phyloP scores from a whole-genome alignment of 495 filamentous ascomycete genomes.

The Friedmanniomyces endolithicus region DNA sequence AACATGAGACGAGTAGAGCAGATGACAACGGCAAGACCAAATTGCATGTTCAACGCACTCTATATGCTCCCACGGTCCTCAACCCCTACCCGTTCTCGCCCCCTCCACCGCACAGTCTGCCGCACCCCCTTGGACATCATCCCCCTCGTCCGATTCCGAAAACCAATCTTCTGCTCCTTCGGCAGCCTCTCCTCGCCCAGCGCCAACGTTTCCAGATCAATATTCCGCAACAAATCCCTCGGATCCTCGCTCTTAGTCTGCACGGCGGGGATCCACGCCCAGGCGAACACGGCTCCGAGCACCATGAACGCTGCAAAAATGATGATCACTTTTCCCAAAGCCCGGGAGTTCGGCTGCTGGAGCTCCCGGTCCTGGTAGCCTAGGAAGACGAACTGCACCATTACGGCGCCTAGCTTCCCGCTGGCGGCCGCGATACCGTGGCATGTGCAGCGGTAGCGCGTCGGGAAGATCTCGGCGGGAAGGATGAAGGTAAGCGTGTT shows the following conservation, averaged over 20 bases:
- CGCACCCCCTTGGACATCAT: neutral
- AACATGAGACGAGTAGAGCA: no score
- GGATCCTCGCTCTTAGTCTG: slow-evolving; percentile 1
- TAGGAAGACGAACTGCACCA: slow-evolving; percentile 23
- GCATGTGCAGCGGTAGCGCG: slow-evolving; percentile 30
- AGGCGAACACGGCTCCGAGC: neutral
- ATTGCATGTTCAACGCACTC: no score
- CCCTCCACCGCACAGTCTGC: neutral
- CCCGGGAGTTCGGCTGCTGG: neutral
- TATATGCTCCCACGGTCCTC: no score
- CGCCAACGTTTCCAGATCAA: neutral
- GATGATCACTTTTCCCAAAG: neutral
- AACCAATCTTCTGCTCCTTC: neutral
- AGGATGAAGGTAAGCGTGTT: slow-evolving; percentile 50
- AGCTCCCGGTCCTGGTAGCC: neutral
- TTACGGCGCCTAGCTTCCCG: slow-evolving; percentile 33
- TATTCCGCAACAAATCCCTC: neutral
- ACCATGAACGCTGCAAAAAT: slow-evolving; percentile 4
- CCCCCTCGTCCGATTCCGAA: neutral
- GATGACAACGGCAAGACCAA: no score
- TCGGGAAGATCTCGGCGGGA: slow-evolving; percentile 35
- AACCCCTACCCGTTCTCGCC: no score
- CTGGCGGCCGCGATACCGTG: slow-evolving; percentile 35
- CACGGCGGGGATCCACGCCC: slow-evolving; percentile 6
- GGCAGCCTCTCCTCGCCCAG: neutral